Conservation (phyloP, 257 asterid genomes). For the Solanum chaucha region DNA sequence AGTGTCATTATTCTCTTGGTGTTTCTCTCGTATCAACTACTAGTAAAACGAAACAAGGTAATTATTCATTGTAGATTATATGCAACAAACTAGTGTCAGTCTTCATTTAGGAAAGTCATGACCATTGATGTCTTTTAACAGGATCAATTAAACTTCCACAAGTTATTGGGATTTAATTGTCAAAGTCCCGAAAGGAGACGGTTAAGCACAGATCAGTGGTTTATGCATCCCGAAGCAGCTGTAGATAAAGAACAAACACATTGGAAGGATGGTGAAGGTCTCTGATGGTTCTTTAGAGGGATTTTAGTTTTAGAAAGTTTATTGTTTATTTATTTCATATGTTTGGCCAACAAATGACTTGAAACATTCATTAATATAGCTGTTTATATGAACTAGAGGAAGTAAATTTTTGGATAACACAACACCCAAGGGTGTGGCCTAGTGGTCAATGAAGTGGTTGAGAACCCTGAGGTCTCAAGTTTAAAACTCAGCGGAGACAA, state of each 20-base stretch:
- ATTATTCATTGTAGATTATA: slow-evolving; percentile 7
- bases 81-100: neutral
- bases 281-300: neutral
- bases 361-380: neutral
- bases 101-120: slow-evolving; percentile 3
- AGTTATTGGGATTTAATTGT: slow-evolving; percentile 66
- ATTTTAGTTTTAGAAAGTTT: neutral
- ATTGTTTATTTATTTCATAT: neutral
- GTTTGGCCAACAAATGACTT: neutral
- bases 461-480: neutral
- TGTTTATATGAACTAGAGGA: neutral
- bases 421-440: neutral
- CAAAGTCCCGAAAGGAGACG: slow-evolving; percentile 41
- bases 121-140: slow-evolving; percentile 21
- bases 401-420: neutral
- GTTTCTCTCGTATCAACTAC: slow-evolving; percentile 85
- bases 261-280: slow-evolving; percentile 41
- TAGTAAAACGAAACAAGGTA: slow-evolving; percentile 85
- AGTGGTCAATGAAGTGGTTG: neutral
- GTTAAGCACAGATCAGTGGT: slow-evolving; percentile 31
- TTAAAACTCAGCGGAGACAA: neutral
- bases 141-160: slow-evolving; percentile 88
- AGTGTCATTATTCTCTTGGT: slow-evolving; percentile 84
- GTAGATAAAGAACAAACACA: slow-evolving; percentile 9
- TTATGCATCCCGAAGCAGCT: slow-evolving; percentile 15